phyloP scores from a whole-genome alignment of 2,329 filamentous ascomycete genomes.

The Stemphylium lycopersici region DNA sequence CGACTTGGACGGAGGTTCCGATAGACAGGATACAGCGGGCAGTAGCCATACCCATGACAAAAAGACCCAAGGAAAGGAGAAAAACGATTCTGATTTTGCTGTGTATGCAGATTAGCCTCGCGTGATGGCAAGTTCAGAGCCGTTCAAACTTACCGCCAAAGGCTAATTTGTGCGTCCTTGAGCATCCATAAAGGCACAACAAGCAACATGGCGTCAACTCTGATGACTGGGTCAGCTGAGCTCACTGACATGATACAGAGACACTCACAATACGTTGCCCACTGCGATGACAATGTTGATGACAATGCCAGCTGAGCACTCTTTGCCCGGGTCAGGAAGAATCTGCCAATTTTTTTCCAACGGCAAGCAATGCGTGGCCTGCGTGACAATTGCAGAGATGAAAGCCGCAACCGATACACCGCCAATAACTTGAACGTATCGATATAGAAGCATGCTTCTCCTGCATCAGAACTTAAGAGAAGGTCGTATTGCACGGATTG shows the following conservation, averaged over 20 bases:
- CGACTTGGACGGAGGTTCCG: slow-evolving; percentile 2
- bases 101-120: not conserved
- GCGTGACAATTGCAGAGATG: not conserved
- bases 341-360: not conserved
- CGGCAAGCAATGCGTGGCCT: slow-evolving; percentile 5
- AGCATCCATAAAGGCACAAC: slow-evolving; percentile 3
- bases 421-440: not conserved
- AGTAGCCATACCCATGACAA: slow-evolving; percentile 5
- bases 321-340: not conserved
- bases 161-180: not conserved
- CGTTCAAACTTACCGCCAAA: not conserved
- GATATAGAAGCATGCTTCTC: not conserved
- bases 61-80: not conserved
- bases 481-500: not conserved
- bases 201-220: not conserved
- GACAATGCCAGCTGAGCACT: not conserved
- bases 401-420: not conserved
- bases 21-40: slow-evolving; percentile 7
- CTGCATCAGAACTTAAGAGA: not conserved
- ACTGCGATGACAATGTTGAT: slow-evolving; percentile 5
- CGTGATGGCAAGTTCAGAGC: not conserved
- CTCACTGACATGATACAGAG: accelerated
- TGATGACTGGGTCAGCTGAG: not conserved
- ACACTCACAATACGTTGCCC: not conserved
- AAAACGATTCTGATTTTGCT: slow-evolving; percentile 3